phyloP scores from a whole-genome alignment of 2,329 filamentous ascomycete genomes.

The Colletotrichum gigasporum region DNA sequence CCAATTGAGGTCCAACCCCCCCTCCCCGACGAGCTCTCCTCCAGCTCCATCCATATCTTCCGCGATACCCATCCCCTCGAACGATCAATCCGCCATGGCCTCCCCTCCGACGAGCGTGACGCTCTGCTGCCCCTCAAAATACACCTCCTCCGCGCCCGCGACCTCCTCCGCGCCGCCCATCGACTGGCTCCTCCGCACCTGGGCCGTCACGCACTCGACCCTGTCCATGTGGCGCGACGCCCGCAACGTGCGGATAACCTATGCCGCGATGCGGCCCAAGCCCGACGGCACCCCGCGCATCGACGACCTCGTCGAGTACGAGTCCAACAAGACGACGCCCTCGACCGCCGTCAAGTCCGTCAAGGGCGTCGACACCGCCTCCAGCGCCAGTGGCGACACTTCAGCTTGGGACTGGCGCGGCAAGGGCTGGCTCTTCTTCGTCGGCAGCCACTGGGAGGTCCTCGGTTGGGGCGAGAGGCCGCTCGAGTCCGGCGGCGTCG shows the following conservation, averaged over 20 bases:
- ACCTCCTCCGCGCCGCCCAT: constrained; percentile 56
- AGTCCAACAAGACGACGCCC: constrained; percentile 53
- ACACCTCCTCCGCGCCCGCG: constrained; percentile 41
- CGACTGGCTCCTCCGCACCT: constrained; percentile 71
- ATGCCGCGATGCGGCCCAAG: constrained; percentile 61
- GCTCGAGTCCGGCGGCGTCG: constrained; percentile 49
- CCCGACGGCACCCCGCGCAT: constrained; percentile 57
- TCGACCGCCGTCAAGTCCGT: constrained; percentile 65
- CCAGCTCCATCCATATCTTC: too few species aligned
- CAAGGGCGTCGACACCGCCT: constrained; percentile 68
- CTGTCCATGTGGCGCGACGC: constrained; percentile 83
- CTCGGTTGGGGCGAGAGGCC: constrained; percentile 74
- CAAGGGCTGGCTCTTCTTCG: constrained; percentile 77
- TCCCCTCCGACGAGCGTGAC: constrained; percentile 20
- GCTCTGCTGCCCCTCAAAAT: constrained; percentile 56
- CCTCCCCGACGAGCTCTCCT: not conserved
- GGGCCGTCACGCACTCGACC: constrained; percentile 80
- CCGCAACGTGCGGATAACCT: constrained; percentile 83
- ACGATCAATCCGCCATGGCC: constrained; percentile 17
- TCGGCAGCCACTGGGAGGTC: constrained; percentile 82
- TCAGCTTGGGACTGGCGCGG: constrained; percentile 80
- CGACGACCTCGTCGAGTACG: constrained; percentile 79
- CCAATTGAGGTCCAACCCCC: too few species aligned
- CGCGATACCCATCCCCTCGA: too few species aligned
- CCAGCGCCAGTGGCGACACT: constrained; percentile 39